A percentile compares a stretch with the other conserved stretches of the same genome.
These are phyloP conservation scores for Amanita rubescens DNA, from an alignment of 768 basidiomycete genomes.

Conservation along the genomic window DNA sequence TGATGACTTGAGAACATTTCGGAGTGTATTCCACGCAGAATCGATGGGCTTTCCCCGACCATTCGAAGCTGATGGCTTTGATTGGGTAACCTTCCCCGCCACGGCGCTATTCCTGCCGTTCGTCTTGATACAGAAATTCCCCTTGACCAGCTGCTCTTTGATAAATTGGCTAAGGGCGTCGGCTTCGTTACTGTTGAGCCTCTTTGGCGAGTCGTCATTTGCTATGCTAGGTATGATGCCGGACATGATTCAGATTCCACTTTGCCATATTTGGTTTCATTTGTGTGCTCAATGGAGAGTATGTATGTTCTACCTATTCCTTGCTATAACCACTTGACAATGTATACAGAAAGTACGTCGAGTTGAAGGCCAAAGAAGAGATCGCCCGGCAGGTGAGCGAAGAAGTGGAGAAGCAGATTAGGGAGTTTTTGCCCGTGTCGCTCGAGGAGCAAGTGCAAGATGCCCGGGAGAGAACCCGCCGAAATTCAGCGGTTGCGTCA, in stretches of 20 bases:
- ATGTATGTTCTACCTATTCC: background rate
- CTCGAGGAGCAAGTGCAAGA: conserved; percentile 37
- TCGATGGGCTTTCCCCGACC: background rate
- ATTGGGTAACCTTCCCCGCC: background rate
- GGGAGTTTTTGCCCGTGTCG: conserved; percentile 39
- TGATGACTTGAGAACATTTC: background rate
- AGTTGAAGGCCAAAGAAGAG: background rate
- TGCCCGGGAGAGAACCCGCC: too few relatives aligned
- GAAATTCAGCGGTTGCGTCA: too few relatives aligned
- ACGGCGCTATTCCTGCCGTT: background rate
- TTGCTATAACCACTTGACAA: background rate
- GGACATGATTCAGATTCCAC: background rate
- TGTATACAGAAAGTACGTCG: background rate
- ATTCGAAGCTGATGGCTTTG: background rate
- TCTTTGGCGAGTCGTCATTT: background rate
- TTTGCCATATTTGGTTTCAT: too few relatives aligned
- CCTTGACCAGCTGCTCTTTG: background rate
- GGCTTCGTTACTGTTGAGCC: background rate
- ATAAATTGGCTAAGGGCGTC: background rate
- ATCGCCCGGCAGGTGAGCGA: conserved; percentile 34
- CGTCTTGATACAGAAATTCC: background rate
- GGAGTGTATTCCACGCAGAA: background rate
- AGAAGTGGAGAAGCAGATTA: conserved; percentile 43
- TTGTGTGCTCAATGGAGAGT: background rate
- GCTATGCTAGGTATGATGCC: background rate